Percentiles rank a stretch among this genome's conserved stretches.
Conservation (phyloP, 2,329 filamentous ascomycete genomes). For the Ophiostoma novo-ulmi region DNA sequence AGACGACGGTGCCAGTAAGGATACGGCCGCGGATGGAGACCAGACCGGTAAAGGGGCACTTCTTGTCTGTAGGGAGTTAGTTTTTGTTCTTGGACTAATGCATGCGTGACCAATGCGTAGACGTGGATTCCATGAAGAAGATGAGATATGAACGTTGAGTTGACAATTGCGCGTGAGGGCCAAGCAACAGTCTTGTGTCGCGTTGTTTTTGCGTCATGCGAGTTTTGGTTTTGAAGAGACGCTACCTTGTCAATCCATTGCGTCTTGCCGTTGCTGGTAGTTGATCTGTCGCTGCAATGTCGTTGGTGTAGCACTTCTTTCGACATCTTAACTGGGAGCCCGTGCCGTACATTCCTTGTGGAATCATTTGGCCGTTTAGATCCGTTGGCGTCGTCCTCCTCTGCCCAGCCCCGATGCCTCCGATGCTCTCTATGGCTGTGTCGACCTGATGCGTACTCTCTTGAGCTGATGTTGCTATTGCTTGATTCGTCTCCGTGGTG, state of each 20-base stretch:
- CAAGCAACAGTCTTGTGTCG: neutral
- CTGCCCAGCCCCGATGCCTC: neutral
- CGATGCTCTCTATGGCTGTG: neutral
- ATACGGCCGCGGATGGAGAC: constrained; percentile 99
- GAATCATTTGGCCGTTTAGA: neutral
- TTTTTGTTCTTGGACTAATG: neutral
- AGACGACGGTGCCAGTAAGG: constrained; percentile 97
- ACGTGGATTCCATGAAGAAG: constrained; percentile 4
- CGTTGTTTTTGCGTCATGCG: neutral
- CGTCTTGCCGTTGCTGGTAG: neutral
- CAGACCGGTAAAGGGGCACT: constrained; percentile 99
- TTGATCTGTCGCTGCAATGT: neutral
- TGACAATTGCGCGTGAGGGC: neutral
- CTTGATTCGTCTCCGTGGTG: neutral
- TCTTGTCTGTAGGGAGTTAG: constrained; percentile 71
- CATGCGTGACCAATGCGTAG: neutral
- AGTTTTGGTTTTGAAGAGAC: neutral
- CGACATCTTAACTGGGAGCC: neutral
- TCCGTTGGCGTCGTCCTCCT: neutral
- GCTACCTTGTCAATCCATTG: neutral
- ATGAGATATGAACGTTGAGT: neutral
- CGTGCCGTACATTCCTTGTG: neutral
- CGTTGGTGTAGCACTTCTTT: neutral
- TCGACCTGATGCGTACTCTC: neutral
- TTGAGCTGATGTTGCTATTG: neutral